phyloP scores from a whole-genome alignment of 495 filamentous ascomycete genomes.

The Penicillium dipodomyicola region DNA sequence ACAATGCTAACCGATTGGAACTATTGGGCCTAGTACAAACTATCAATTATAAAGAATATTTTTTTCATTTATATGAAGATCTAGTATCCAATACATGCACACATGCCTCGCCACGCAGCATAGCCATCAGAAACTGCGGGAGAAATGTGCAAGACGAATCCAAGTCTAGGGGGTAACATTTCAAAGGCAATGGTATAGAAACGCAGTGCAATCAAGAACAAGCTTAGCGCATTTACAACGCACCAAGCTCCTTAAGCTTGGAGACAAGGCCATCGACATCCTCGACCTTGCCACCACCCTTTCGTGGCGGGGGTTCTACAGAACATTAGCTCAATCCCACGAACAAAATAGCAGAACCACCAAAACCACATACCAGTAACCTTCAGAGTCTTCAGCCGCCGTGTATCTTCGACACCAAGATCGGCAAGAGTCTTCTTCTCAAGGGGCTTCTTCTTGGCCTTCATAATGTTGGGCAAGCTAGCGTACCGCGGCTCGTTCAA shows the following conservation, averaged over 20 bases:
- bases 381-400: slow-evolving; percentile 81
- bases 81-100: slow-evolving; percentile 6
- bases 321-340: slow-evolving; percentile 27
- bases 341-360: slow-evolving; percentile 6
- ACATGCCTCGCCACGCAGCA: slow-evolving; percentile 11
- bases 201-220: slow-evolving; percentile 17
- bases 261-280: slow-evolving; percentile 90
- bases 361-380: slow-evolving; percentile 64
- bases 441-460: slow-evolving; percentile 99
- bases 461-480: slow-evolving; percentile 97
- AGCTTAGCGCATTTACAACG: slow-evolving; percentile 55
- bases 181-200: slow-evolving; percentile 30
- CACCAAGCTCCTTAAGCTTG: slow-evolving; percentile 94
- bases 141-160: slow-evolving; percentile 7
- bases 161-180: slow-evolving; percentile 20
- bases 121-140: slow-evolving; percentile 9
- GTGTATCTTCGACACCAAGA: slow-evolving; percentile 69
- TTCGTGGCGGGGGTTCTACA: slow-evolving; percentile 77
- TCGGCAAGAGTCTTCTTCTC: slow-evolving; percentile 86
- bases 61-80: slow-evolving; percentile 8
- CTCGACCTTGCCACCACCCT: slow-evolving; percentile 95
- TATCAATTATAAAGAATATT: neutral
- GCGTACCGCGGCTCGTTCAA: slow-evolving; percentile 96
- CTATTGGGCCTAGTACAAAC: neutral
- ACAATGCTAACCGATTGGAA: neutral